Conservation (phyloP, 768 basidiomycete species). For the Boletus pseudo-olivaceus region DNA sequence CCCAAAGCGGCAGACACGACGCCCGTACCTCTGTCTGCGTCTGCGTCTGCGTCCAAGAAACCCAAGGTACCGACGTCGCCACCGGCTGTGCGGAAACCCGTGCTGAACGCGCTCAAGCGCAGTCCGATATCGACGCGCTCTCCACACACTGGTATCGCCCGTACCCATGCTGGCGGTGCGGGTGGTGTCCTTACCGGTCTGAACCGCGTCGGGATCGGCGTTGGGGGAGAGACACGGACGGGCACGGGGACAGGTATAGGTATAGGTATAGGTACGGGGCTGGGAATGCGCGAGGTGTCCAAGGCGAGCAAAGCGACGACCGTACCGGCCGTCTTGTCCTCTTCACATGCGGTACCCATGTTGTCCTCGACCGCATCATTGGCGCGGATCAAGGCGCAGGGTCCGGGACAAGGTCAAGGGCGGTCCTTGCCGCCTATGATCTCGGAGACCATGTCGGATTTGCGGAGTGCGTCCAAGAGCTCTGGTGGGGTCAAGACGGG, state of each 20-base stretch:
- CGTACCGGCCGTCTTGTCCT: constrained; percentile 65
- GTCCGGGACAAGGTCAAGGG: constrained; percentile 18
- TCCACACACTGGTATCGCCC: not conserved
- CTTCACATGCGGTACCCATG: constrained; percentile 69
- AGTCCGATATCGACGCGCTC: constrained; percentile 2
- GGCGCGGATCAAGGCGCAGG: constrained; percentile 42
- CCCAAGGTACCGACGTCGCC: not conserved
- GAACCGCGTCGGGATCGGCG: not conserved
- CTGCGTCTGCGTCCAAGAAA: constrained; percentile 4
- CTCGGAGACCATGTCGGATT: constrained; percentile 28
- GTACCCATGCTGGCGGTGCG: not conserved
- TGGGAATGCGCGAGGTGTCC: constrained; percentile 18
- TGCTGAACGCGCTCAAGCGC: constrained; percentile 9
- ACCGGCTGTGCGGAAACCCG: constrained; percentile 11
- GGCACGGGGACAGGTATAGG: not conserved
- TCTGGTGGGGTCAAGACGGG: constrained; percentile 6
- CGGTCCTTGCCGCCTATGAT: constrained; percentile 32
- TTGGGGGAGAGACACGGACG: not conserved
- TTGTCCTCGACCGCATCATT: constrained; percentile 76
- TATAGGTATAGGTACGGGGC: not conserved
- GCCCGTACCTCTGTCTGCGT: not conserved
- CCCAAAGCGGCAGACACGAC: constrained; percentile 5
- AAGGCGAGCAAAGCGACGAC: constrained; percentile 58
- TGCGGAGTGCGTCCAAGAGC: constrained; percentile 10
- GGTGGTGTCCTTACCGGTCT: not conserved